A percentile compares a stretch with the other conserved stretches of the same genome.
phyloP scores from a whole-genome alignment of 1,284 basidiomycete species.

The Blastosporella zonata region DNA sequence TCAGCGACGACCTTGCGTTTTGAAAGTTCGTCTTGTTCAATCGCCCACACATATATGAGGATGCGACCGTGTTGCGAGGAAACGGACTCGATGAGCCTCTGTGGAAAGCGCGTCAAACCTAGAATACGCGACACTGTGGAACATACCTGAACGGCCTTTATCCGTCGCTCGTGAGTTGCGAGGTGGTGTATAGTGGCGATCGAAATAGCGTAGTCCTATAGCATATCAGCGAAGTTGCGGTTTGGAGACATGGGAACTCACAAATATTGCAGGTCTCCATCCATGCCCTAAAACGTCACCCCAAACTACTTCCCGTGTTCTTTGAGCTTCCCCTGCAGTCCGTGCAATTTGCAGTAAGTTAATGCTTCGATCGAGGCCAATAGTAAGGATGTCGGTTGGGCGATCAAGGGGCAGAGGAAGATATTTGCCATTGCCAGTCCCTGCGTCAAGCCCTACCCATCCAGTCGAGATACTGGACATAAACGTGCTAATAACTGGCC shows the following conservation, averaged over 20 bases:
- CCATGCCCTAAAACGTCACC: constrained; percentile 68
- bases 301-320: constrained; percentile 67
- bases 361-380: constrained; percentile 81
- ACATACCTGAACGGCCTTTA: constrained; percentile 68
- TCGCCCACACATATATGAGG: constrained; percentile 98
- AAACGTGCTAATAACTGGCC: constrained; percentile 90
- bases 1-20: constrained; percentile 61
- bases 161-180: constrained; percentile 72
- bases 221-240: not conserved
- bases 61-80: constrained; percentile 69
- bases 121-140: not conserved
- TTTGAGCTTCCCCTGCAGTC: constrained; percentile 47
- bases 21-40: constrained; percentile 86
- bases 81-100: constrained; percentile 68
- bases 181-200: constrained; percentile 96
- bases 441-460: constrained; percentile 89
- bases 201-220: constrained; percentile 89
- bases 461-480: constrained; percentile 72
- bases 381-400: constrained; percentile 60
- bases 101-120: constrained; percentile 11
- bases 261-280: constrained; percentile 78
- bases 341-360: constrained; percentile 78
- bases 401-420: constrained; percentile 65
- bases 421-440: constrained; percentile 98
- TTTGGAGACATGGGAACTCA: constrained; percentile 40